Evolutionary conservation across 106 monocot genomes (phyloP).

Genomic region (Dendrobium huoshanense): DNA sequence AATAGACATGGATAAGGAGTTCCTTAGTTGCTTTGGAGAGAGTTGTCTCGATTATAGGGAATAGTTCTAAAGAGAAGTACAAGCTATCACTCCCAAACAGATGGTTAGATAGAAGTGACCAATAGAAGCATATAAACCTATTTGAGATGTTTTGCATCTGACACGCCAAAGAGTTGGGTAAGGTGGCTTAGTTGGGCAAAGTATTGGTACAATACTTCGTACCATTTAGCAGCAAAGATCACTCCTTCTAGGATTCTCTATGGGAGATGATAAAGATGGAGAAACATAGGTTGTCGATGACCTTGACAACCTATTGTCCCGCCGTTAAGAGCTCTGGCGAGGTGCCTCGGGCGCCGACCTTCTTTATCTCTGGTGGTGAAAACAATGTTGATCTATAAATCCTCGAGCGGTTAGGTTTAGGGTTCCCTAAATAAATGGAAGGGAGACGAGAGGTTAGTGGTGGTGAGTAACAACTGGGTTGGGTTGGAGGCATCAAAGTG

Average conservation of each 20-base stretch:
- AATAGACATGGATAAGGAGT: too few species aligned
- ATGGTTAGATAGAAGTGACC: too few species aligned
- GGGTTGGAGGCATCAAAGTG: neutral
- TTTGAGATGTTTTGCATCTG: too few species aligned
- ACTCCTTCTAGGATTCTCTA: too few species aligned
- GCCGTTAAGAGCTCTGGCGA: neutral
- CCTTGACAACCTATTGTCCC: slow-evolving; percentile 29
- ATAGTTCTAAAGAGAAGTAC: too few species aligned
- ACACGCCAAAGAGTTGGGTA: too few species aligned
- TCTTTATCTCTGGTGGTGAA: neutral
- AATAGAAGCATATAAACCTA: too few species aligned
- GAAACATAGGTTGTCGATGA: slow-evolving; percentile 65
- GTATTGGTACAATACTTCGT: slow-evolving; percentile 39
- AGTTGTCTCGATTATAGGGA: too few species aligned
- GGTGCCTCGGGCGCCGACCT: neutral
- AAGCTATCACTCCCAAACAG: too few species aligned
- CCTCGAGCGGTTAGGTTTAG: neutral
- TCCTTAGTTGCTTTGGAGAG: too few species aligned
- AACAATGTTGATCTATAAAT: neutral
- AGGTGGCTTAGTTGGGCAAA: slow-evolving; percentile 41
- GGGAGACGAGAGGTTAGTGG: neutral
- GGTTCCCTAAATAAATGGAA: neutral
- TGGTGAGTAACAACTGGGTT: neutral
- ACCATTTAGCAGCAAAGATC: too few species aligned
- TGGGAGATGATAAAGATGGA: slow-evolving; percentile 52